Percentiles rank a stretch among this genome's conserved stretches.
Evolutionary conservation across 2,329 filamentous ascomycete genomes (phyloP).

Genomic region (Emergomyces pasteurianus): DNA sequence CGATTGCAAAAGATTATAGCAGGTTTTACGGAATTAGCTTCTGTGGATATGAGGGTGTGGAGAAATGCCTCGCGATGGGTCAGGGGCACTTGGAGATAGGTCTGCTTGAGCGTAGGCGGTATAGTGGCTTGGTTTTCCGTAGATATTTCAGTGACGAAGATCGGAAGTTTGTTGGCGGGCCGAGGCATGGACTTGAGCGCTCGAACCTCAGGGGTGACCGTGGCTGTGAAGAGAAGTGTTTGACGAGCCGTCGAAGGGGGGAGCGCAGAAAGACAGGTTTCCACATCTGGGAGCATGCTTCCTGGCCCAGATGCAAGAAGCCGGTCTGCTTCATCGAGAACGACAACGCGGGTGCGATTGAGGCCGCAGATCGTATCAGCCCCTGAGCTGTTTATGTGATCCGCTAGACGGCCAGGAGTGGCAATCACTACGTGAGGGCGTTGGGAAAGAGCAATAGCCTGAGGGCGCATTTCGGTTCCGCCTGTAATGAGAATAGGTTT

Average conservation of each 20-base stretch:
- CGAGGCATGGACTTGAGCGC: slow-evolving; percentile 68
- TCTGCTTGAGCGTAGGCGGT: slow-evolving; percentile 68
- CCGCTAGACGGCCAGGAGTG: slow-evolving; percentile 82
- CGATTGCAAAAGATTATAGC: slow-evolving; percentile 93
- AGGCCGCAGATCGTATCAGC: slow-evolving; percentile 80
- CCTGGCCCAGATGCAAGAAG: slow-evolving; percentile 63
- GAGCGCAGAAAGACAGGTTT: slow-evolving; percentile 71
- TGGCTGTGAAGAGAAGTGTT: slow-evolving; percentile 91
- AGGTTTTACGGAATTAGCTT: slow-evolving; percentile 60
- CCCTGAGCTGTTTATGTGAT: slow-evolving; percentile 85
- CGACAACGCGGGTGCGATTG: slow-evolving; percentile 66
- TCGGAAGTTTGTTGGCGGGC: slow-evolving; percentile 56
- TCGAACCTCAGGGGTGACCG: slow-evolving; percentile 82
- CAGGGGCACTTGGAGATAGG: slow-evolving; percentile 76
- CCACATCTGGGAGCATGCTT: slow-evolving; percentile 89
- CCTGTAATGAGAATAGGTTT: slow-evolving; percentile 86
- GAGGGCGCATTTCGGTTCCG: slow-evolving; percentile 80
- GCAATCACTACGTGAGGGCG: slow-evolving; percentile 88
- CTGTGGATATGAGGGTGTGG: slow-evolving; percentile 74
- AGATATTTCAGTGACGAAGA: slow-evolving; percentile 82
- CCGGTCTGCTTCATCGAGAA: slow-evolving; percentile 91
- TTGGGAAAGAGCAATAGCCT: slow-evolving; percentile 71
- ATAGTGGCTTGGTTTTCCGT: slow-evolving; percentile 55
- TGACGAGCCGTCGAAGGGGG: slow-evolving; percentile 71
- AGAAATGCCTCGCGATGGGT: slow-evolving; percentile 93